Evolutionary conservation across 1,284 basidiomycete species (phyloP), one percentile per base, ranked within the genome.

Genomic region (Tylopilus sp.): DNA sequence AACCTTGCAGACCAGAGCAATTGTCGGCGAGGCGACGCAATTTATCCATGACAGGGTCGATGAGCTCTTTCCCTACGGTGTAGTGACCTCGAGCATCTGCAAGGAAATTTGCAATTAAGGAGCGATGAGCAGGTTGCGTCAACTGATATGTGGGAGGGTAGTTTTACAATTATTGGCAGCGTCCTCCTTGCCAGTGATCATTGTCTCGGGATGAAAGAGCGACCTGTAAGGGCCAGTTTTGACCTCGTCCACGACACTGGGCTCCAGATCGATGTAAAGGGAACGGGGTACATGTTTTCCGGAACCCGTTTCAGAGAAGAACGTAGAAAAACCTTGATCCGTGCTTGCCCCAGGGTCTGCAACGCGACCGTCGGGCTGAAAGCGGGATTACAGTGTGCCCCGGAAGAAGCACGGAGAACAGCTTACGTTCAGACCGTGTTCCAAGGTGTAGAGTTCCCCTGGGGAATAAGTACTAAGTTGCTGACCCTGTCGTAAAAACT

Each of bases 131-230:
- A 25, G 40, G 50, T 53, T 61, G 56, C 54, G 54, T 33, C 41
- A 37, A 49, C 45, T 46, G 57, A 61, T 51, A 50, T 52, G 20
- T 29, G 58, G 20, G 50, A 58, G 43, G 32, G 52, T 39, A 22
- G 48, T 72, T 89, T 68, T 65, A 94, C 92, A 99, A 76, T 99
- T 99, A 84, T 98, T 99, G 61, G 96, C 96, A 52, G 95, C 96
- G 70, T 99, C 97, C 81, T 99, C 97, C 82, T 99, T 99, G 65
- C 97, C 97, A 55, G 90, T 94, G 74, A 99, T 92, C 82, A 99
- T 88, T 58, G 94, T 97, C 82, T 99, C 97, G 13, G 97, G 97
- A 78, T 99, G 97, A 83, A 99, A 99, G 48, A 99, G 86, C 59
- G 86, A 87, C 69, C 92, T 85, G 80, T 98, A 99, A 54, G 88